Evolutionary conservation across 1,139 yeast species (phyloP).

Genomic region (Yamadazyma epiphylla): DNA sequence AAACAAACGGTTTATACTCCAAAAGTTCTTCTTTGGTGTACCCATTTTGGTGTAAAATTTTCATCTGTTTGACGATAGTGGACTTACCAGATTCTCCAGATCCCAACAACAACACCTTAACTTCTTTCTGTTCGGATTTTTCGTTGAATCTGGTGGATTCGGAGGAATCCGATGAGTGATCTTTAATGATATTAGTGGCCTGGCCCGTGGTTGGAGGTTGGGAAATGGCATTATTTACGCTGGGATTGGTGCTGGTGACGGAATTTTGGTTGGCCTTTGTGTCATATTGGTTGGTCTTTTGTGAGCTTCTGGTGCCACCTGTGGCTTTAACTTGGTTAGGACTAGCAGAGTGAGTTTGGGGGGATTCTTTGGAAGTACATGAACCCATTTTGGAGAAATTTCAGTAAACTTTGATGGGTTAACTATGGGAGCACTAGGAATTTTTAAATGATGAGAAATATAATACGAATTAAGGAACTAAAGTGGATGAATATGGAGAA

Average conservation of each 20-base stretch:
- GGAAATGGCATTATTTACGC: no score
- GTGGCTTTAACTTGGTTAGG: neutral
- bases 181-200: slow-evolving; percentile 12
- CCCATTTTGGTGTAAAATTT: slow-evolving; percentile 69
- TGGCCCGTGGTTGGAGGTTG: no score
- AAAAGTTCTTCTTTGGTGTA: slow-evolving; percentile 58
- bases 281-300: neutral
- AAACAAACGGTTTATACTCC: slow-evolving; percentile 69
- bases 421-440: no score
- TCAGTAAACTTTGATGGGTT: no score
- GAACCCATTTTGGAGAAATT: slow-evolving; percentile 20
- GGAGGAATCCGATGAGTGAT: slow-evolving; percentile 18
- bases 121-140: slow-evolving; percentile 31
- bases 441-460: no score
- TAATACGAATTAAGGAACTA: no score
- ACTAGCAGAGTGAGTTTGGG: slow-evolving; percentile 6
- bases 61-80: slow-evolving; percentile 71
- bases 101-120: slow-evolving; percentile 65
- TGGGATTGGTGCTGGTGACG: slow-evolving; percentile 5
- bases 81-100: slow-evolving; percentile 82
- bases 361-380: slow-evolving; percentile 27
- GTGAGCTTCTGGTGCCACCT: neutral
- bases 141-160: slow-evolving; percentile 13
- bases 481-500: no score
- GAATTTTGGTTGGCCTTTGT: neutral